Conservation (phyloP, 805 yeast genomes). For the Pichia kluyveri region DNA sequence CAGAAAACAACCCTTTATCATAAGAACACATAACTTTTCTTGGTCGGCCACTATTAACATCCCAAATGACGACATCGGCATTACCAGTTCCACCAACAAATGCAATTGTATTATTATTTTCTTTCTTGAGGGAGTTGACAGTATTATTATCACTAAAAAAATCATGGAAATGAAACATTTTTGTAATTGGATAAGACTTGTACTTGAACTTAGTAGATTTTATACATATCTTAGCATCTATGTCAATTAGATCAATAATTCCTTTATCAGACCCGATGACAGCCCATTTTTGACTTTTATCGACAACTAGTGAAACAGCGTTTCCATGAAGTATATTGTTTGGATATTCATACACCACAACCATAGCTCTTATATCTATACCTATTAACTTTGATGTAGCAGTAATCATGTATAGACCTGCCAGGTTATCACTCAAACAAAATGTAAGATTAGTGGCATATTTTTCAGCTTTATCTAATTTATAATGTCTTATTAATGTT, state of each 20-base stretch:
- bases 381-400: constrained; percentile 41
- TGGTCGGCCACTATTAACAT: constrained; percentile 55
- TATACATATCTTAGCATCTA: constrained; percentile 53
- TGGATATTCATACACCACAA: constrained; percentile 30
- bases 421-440: constrained; percentile 28
- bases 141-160: constrained; percentile 21
- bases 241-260: constrained; percentile 70
- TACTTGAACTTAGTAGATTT: constrained; percentile 52
- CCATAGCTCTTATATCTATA: constrained; percentile 54
- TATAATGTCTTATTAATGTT: constrained; percentile 31
- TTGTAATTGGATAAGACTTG: constrained; percentile 35
- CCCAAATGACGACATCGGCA: constrained; percentile 65
- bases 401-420: constrained; percentile 43
- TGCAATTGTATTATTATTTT: constrained; percentile 37
- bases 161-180: constrained; percentile 36
- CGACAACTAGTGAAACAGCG: constrained; percentile 50
- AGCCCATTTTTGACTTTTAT: constrained; percentile 48
- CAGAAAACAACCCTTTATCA: constrained; percentile 11
- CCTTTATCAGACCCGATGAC: constrained; percentile 72
- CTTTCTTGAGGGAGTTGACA: constrained; percentile 8
- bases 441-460: constrained; percentile 38
- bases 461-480: constrained; percentile 27
- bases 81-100: constrained; percentile 60
- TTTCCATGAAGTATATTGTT: constrained; percentile 61
- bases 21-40: constrained; percentile 21